Percentiles rank a stretch among this genome's conserved stretches.
These are phyloP conservation scores for Hypoxylon fuscum DNA, from an alignment of 495 filamentous ascomycete species.

Conservation along the genomic window DNA sequence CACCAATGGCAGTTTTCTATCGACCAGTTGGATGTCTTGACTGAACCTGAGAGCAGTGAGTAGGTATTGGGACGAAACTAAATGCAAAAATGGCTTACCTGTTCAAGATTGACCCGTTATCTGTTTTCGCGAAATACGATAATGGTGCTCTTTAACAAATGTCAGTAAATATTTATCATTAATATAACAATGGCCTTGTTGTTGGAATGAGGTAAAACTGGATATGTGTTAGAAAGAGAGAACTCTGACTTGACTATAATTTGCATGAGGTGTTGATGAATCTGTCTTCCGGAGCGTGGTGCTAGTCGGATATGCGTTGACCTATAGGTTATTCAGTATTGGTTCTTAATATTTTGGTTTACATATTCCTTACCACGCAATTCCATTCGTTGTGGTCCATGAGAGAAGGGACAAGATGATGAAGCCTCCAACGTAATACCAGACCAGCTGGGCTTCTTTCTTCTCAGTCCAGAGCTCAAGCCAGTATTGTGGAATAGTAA, in stretches of 20 bases:
- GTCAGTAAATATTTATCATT: too few relatives aligned
- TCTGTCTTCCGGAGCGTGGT: neutral
- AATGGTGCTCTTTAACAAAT: constrained; percentile 30
- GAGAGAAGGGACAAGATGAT: constrained; percentile 40
- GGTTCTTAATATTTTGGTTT: neutral
- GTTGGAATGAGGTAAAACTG: too few relatives aligned
- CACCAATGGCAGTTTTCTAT: constrained; percentile 31
- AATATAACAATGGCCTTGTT: too few relatives aligned
- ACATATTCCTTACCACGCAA: constrained; percentile 38
- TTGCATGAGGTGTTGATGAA: too few relatives aligned
- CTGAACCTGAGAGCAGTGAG: constrained; percentile 31
- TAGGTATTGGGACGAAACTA: neutral
- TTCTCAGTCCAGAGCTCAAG: constrained; percentile 51
- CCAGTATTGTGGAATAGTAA: constrained; percentile 52
- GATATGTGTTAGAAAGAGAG: too few relatives aligned
- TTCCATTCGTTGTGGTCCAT: constrained; percentile 42
- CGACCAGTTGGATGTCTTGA: constrained; percentile 38
- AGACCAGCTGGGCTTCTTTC: constrained; percentile 16
- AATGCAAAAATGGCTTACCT: constrained; percentile 33
- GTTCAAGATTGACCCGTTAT: constrained; percentile 40
- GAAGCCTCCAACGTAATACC: constrained; percentile 46
- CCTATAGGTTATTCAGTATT: constrained; percentile 16
- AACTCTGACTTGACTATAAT: too few relatives aligned
- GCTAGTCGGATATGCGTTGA: constrained; percentile 10
- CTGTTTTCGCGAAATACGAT: constrained; percentile 31